Conservation (phyloP, 176 grass and related monocot species). For the Oryza longistaminata region DNA sequence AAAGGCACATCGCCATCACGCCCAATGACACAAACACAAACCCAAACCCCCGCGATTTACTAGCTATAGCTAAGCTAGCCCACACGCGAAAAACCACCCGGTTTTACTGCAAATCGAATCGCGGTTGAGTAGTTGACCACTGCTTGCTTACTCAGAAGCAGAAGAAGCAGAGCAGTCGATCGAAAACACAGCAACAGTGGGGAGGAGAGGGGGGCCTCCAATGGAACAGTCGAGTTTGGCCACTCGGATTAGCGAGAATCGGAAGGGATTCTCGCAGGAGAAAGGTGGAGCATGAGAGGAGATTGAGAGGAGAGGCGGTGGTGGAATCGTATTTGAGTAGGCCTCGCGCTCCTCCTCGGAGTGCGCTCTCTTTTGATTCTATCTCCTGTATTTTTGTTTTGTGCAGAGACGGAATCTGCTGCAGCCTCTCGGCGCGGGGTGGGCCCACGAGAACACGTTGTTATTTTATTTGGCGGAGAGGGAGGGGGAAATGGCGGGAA, state of each 20-base stretch:
- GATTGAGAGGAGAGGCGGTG: background rate
- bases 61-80: too few relatives aligned
- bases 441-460: background rate
- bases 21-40: too few relatives aligned
- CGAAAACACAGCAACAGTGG: background rate
- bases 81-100: background rate
- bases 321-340: slow-evolving; percentile 31
- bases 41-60: too few relatives aligned
- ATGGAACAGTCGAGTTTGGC: background rate
- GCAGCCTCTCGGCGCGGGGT: background rate
- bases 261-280: background rate
- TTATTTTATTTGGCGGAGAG: background rate
- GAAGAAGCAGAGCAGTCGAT: background rate
- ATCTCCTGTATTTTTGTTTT: slow-evolving; percentile 32
- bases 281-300: background rate
- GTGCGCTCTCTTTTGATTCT: slow-evolving; percentile 12
- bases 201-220: too few relatives aligned
- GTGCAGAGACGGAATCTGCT: slow-evolving; percentile 42
- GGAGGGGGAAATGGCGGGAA: slow-evolving; percentile 11
- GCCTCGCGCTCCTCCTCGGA: slow-evolving; percentile 12
- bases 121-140: background rate
- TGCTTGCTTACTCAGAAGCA: background rate
- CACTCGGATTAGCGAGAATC: background rate
- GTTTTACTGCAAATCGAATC: background rate
- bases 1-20: slow-evolving; percentile 36